A percentile compares a stretch with the other conserved stretches of the same genome.
phyloP scores from a whole-genome alignment of 352 stramenopile species.

The Phytophthora sojae region DNA sequence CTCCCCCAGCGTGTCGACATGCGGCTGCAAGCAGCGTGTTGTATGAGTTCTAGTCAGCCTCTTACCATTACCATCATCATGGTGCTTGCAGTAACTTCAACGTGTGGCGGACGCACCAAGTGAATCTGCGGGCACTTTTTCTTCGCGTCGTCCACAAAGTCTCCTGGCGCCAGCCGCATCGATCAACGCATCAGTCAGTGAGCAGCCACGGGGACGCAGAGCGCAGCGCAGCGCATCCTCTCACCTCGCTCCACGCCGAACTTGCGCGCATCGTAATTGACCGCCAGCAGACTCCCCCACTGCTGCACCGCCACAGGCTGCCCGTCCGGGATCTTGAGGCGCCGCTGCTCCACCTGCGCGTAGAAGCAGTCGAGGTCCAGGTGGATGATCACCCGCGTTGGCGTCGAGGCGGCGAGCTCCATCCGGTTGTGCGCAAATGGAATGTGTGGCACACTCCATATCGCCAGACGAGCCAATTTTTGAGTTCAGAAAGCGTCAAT shows the following conservation, averaged over 20 bases:
- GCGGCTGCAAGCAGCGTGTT: constrained; percentile 52
- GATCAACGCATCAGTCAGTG: not conserved
- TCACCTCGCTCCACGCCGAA: constrained; percentile 71
- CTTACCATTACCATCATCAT: not conserved
- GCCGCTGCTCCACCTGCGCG: constrained; percentile 82
- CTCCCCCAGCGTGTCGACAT: constrained; percentile 85
- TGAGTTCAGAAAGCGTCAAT: constrained; percentile 31
- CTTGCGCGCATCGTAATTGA: constrained; percentile 85
- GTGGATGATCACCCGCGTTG: constrained; percentile 79
- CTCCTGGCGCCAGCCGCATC: constrained; percentile 41
- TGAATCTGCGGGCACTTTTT: constrained; percentile 87
- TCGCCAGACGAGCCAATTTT: not conserved
- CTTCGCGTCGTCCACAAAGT: constrained; percentile 58
- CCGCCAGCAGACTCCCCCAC: constrained; percentile 83
- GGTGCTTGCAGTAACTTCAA: constrained; percentile 9
- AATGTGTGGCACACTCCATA: not conserved
- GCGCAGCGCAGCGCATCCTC: not conserved
- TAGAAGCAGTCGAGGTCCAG: constrained; percentile 92
- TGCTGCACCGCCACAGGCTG: constrained; percentile 85
- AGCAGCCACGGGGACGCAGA: not conserved
- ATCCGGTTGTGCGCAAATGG: not conserved
- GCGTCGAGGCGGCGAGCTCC: not conserved
- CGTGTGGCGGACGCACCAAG: constrained; percentile 50
- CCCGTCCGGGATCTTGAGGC: constrained; percentile 68
- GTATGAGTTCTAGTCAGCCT: not conserved